Evolutionary conservation across 257 asterid genomes (phyloP).

Genomic region (Fraxinus quadrangulata): DNA sequence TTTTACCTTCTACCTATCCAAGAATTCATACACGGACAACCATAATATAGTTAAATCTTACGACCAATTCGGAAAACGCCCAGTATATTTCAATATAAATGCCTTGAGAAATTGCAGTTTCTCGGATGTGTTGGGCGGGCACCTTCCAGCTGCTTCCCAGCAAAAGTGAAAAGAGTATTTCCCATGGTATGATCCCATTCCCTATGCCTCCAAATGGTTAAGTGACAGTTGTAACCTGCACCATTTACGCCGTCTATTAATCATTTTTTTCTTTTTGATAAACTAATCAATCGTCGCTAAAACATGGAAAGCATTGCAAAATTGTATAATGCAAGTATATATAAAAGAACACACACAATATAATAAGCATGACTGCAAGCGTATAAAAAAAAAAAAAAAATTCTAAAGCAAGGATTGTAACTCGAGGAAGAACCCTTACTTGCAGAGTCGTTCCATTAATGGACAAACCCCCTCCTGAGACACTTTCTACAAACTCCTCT

Average conservation of each 20-base stretch:
- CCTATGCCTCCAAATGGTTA: slow-evolving; percentile 95
- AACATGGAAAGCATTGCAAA: neutral
- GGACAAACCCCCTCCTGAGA: slow-evolving; percentile 74
- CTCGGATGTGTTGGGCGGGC: slow-evolving; percentile 65
- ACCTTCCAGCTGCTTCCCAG: slow-evolving; percentile 73
- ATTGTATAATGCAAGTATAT: neutral
- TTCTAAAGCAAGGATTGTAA: neutral
- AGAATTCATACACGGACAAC: neutral
- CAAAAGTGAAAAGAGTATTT: slow-evolving; percentile 68
- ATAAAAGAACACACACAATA: neutral
- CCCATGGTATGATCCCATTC: slow-evolving; percentile 89
- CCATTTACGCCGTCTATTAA: too few relatives aligned
- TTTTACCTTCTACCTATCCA: too few relatives aligned
- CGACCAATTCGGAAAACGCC: neutral
- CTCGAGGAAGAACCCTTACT: neutral
- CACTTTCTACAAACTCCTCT: slow-evolving; percentile 53
- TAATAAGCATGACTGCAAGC: slow-evolving; percentile 39
- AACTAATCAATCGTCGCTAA: neutral
- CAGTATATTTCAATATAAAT: neutral
- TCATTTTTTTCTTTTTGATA: too few relatives aligned
- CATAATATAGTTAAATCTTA: neutral
- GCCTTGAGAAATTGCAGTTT: neutral
- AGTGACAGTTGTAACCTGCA: slow-evolving; percentile 49
- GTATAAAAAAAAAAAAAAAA: too few relatives aligned
- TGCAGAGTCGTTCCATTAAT: slow-evolving; percentile 52